phyloP scores from a whole-genome alignment of 352 stramenopile species.

The Elongisporangium undulatum region DNA sequence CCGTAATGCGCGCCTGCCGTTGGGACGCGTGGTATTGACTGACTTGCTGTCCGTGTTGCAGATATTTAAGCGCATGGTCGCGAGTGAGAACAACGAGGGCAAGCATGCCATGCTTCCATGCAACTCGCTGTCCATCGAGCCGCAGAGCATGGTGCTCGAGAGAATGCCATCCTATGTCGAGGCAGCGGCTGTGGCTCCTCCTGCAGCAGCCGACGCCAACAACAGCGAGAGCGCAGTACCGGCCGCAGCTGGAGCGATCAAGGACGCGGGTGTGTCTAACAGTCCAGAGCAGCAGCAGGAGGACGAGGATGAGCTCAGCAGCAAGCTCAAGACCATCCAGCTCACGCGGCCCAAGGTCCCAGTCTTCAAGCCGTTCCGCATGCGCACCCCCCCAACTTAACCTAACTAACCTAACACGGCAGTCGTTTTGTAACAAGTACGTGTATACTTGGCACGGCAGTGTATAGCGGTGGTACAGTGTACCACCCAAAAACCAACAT shows the following conservation, averaged over 20 bases:
- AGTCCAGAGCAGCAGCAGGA: constrained; percentile 19
- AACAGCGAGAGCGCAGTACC: not conserved
- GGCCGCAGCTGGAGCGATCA: constrained; percentile 3
- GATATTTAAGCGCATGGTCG: constrained; percentile 60
- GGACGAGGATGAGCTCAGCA: constrained; percentile 48
- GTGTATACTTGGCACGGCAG: not conserved
- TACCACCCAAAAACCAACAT: not conserved
- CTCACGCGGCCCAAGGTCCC: constrained; percentile 52
- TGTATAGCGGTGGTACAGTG: not conserved
- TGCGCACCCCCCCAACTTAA: constrained; percentile 1
- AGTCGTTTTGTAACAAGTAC: not conserved
- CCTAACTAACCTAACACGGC: not conserved
- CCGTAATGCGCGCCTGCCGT: not conserved
- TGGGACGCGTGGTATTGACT: not conserved
- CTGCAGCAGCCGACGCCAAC: not conserved
- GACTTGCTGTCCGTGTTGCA: constrained; percentile 1
- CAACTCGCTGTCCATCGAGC: not conserved
- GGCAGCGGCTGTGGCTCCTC: constrained; percentile 1
- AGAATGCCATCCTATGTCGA: not conserved
- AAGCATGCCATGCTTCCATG: not conserved
- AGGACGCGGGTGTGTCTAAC: not conserved
- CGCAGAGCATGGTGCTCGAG: not conserved
- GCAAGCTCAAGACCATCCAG: constrained; percentile 67
- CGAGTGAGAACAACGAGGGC: constrained; percentile 4
- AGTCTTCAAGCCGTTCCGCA: constrained; percentile 39